phyloP scores from a whole-genome alignment of 805 yeast genomes.

The Ascoidea rubescens region DNA sequence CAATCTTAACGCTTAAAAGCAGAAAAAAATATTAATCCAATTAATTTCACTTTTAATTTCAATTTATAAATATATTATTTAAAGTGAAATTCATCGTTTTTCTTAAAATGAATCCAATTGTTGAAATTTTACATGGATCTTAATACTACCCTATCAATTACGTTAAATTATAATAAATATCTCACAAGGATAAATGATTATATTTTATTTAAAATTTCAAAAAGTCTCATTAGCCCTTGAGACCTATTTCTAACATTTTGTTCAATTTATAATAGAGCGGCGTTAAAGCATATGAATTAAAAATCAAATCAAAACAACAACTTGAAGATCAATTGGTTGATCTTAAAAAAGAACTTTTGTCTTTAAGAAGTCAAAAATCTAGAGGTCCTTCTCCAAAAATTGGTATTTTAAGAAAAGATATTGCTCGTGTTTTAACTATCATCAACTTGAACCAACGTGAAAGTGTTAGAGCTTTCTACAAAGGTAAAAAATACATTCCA shows the following conservation, averaged over 20 bases:
- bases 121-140: too few species aligned
- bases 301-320: slow-evolving; percentile 94
- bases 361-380: slow-evolving; percentile 91
- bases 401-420: slow-evolving; percentile 94
- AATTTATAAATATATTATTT: too few species aligned
- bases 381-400: slow-evolving; percentile 92
- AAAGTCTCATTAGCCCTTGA: too few species aligned
- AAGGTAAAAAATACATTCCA: slow-evolving; percentile 91
- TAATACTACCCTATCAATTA: too few species aligned
- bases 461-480: slow-evolving; percentile 87
- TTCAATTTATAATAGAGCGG: slow-evolving; percentile 43
- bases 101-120: too few species aligned
- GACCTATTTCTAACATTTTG: slow-evolving; percentile 4
- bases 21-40: too few species aligned
- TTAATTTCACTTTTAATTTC: too few species aligned
- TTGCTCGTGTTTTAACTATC: slow-evolving; percentile 95
- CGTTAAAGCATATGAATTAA: slow-evolving; percentile 90
- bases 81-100: too few species aligned
- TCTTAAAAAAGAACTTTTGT: slow-evolving; percentile 92
- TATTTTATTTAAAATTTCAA: too few species aligned
- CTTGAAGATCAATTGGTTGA: slow-evolving; percentile 89
- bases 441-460: slow-evolving; percentile 95
- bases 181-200: too few species aligned
- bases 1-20: too few species aligned
- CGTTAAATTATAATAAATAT: too few species aligned